These are phyloP conservation scores for Neurospora crassa DNA, from an alignment of 2,329 filamentous ascomycete genomes.

Conservation along the genomic window DNA sequence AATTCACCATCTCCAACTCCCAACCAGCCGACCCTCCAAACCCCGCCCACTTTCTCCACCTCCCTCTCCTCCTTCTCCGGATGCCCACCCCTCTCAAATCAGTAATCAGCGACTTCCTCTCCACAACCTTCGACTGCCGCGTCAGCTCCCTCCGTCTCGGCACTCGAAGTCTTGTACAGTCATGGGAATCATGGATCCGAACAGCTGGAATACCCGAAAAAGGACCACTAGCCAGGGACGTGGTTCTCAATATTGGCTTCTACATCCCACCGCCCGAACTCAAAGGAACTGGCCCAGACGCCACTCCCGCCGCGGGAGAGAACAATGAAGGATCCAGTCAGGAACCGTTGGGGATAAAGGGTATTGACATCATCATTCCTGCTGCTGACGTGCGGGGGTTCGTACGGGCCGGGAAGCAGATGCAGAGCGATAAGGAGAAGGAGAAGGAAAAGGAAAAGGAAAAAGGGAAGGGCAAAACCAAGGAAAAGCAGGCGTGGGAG, in stretches of 20 bases:
- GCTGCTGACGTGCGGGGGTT: conserved; percentile 38
- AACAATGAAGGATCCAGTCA: neutral
- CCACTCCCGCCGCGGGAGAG: neutral
- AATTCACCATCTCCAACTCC: neutral
- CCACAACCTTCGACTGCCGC: conserved; percentile 46
- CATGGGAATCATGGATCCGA: conserved; percentile 42
- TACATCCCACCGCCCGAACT: conserved; percentile 26
- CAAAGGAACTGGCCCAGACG: neutral
- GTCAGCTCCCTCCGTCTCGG: conserved; percentile 40
- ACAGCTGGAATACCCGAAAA: conserved; percentile 27
- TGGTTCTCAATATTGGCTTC: conserved; percentile 43
- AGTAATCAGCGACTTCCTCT: conserved; percentile 41
- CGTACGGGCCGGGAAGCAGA: conserved; percentile 27
- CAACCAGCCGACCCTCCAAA: conserved; percentile 8
- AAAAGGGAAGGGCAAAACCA: conserved; percentile 3
- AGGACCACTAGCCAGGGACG: conserved; percentile 30
- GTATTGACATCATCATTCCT: conserved; percentile 43
- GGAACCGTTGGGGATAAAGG: conserved; percentile 26
- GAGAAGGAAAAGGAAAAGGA: neutral
- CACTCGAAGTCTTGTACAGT: conserved; percentile 37
- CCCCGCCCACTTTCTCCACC: conserved; percentile 29
- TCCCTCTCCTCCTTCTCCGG: conserved; percentile 44
- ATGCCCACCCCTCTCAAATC: conserved; percentile 45
- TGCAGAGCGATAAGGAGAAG: conserved; percentile 1
- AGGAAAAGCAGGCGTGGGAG: conserved; percentile 18